A percentile compares a stretch with the other conserved stretches of the same genome.
phyloP scores from a whole-genome alignment of 306 rosid genomes.

The Cucumis cinereus region DNA sequence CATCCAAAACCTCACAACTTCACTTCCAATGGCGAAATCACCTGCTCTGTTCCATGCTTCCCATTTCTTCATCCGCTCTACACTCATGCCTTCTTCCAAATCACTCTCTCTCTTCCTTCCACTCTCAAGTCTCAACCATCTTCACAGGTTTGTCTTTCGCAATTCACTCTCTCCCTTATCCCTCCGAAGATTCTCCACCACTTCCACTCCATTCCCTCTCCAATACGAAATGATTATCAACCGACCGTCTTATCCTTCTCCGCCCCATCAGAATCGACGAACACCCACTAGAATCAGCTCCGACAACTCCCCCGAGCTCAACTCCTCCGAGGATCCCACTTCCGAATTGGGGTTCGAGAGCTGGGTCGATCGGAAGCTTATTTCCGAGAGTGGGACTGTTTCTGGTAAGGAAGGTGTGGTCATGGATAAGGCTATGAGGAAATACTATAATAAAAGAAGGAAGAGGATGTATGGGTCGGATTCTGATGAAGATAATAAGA shows the following conservation, averaged over 20 bases:
- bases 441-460: constrained; percentile 61
- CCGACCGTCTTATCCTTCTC: constrained; percentile 49
- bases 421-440: constrained; percentile 69
- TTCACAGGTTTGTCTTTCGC: neutral
- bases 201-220: constrained; percentile 57
- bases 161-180: constrained; percentile 8
- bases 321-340: constrained; percentile 15
- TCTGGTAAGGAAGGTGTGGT: constrained; percentile 18
- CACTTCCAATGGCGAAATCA: constrained; percentile 26
- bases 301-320: constrained; percentile 14
- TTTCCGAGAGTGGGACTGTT: constrained; percentile 16
- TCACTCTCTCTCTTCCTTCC: constrained; percentile 15
- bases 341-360: constrained; percentile 39
- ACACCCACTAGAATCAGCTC: constrained; percentile 28
- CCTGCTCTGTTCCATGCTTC: constrained; percentile 16
- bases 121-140: constrained; percentile 13
- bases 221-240: constrained; percentile 73
- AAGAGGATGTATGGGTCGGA: constrained; percentile 86
- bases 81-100: constrained; percentile 18
- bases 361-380: constrained; percentile 54
- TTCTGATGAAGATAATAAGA: constrained; percentile 39
- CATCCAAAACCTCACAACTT: neutral
- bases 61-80: constrained; percentile 18
- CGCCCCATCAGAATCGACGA: constrained; percentile 22
- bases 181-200: constrained; percentile 27